These are phyloP conservation scores for Apophysomyces elegans DNA, from an alignment of 371 early-diverging fungal species.

Conservation along the genomic window DNA sequence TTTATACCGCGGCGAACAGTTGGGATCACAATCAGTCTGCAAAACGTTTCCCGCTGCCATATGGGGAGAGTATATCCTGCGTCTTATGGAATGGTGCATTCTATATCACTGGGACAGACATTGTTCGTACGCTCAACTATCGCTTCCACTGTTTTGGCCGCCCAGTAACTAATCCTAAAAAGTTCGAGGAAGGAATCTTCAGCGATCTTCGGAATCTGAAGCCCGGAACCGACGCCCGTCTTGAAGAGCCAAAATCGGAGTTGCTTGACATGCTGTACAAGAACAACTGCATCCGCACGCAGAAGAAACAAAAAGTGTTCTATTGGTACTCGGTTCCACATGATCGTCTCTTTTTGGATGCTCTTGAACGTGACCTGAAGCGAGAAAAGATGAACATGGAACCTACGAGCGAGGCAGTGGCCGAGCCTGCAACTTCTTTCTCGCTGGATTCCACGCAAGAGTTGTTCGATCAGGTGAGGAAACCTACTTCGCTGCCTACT, in stretches of 20 bases:
- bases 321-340: slow-evolving; percentile 99
- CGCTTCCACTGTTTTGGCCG: slow-evolving; percentile 93
- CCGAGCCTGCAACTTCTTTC: slow-evolving; percentile 63
- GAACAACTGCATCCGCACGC: slow-evolving; percentile 98
- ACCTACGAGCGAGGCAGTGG: slow-evolving; percentile 73
- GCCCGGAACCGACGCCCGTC: slow-evolving; percentile 95
- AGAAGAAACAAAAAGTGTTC: slow-evolving; percentile 99
- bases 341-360: slow-evolving; percentile 96
- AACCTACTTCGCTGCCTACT: slow-evolving; percentile 41
- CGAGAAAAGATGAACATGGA: slow-evolving; percentile 86
- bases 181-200: slow-evolving; percentile 99
- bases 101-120: slow-evolving; percentile 98
- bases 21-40: slow-evolving; percentile 46
- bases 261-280: slow-evolving; percentile 98
- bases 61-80: slow-evolving; percentile 90
- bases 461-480: slow-evolving; percentile 58
- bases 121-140: slow-evolving; percentile 93
- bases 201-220: slow-evolving; percentile 97
- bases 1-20: slow-evolving; percentile 61
- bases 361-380: slow-evolving; percentile 97
- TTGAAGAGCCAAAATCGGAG: slow-evolving; percentile 97
- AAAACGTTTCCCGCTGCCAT: slow-evolving; percentile 66
- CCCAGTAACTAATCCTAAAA: slow-evolving; percentile 92
- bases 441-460: slow-evolving; percentile 63
- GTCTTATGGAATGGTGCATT: slow-evolving; percentile 91